Evolutionary conservation across 2,329 filamentous ascomycete genomes (phyloP).

Genomic region (Aspergillus novofumigatus): DNA sequence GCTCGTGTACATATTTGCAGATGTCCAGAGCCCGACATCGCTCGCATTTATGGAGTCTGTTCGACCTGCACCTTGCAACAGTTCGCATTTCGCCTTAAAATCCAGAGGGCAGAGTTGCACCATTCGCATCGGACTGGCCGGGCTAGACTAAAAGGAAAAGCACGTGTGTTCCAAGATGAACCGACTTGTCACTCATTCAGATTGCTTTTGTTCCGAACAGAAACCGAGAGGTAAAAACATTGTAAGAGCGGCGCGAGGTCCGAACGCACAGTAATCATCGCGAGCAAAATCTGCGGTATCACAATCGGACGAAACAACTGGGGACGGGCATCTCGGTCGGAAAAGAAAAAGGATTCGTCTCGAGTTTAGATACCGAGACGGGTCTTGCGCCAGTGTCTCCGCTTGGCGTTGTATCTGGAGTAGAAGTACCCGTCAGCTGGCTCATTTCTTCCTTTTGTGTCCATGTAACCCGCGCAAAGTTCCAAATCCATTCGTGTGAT

Average conservation of each 20-base stretch:
- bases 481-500: not conserved
- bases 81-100: not conserved
- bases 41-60: constrained; percentile 4
- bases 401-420: constrained; percentile 97
- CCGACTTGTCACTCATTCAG: not conserved
- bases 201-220: not conserved
- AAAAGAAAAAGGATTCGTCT: constrained; percentile 40
- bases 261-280: constrained; percentile 11
- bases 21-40: constrained; percentile 12
- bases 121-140: not conserved
- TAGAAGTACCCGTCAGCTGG: constrained; percentile 11
- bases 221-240: not conserved
- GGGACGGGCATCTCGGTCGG: constrained; percentile 27
- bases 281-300: constrained; percentile 21
- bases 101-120: not conserved
- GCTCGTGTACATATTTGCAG: constrained; percentile 20
- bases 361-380: constrained; percentile 88
- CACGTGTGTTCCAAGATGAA: not conserved
- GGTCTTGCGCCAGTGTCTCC: constrained; percentile 99
- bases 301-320: constrained; percentile 27
- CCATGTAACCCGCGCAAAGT: not conserved
- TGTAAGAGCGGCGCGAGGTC: not conserved
- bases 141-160: not conserved
- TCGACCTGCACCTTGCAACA: constrained; percentile 1
- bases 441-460: not conserved